Conservation (phyloP, 208 protist genomes). For the Trypanosoma congolense region DNA sequence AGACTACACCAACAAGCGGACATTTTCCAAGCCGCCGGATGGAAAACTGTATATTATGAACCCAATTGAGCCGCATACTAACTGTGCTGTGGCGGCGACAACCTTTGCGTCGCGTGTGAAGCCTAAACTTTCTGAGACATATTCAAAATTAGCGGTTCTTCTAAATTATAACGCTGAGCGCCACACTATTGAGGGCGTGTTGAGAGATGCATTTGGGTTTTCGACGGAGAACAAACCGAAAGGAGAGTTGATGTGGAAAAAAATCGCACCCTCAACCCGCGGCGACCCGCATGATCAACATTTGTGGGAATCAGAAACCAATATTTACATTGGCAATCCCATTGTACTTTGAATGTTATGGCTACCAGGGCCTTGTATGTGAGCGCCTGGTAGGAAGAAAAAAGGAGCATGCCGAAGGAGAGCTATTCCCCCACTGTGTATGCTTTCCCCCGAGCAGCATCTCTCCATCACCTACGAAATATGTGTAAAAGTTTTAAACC, state of each 20-base stretch:
- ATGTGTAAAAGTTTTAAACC: too few species aligned
- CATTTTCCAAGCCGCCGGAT: constrained; percentile 40
- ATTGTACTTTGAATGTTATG: constrained; percentile 1
- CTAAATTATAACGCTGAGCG: constrained; percentile 19
- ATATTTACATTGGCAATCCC: constrained; percentile 54
- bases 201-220: constrained; percentile 14
- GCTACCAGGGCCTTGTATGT: neutral
- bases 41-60: constrained; percentile 67
- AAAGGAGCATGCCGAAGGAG: too few species aligned
- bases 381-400: too few species aligned
- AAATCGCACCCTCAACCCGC: neutral
- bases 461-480: too few species aligned
- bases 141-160: constrained; percentile 24
- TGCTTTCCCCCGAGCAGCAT: too few species aligned
- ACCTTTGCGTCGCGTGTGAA: constrained; percentile 40
- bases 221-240: constrained; percentile 8
- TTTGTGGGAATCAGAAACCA: constrained; percentile 46
- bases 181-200: constrained; percentile 1
- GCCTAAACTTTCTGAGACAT: constrained; percentile 44
- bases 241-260: neutral
- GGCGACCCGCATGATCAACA: constrained; percentile 17
- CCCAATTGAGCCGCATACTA: constrained; percentile 48
- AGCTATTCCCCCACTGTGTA: too few species aligned
- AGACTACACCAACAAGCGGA: constrained; percentile 50
- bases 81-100: constrained; percentile 63